Evolutionary conservation across 768 basidiomycete genomes (phyloP).

Genomic region (Serendipita vermifera): DNA sequence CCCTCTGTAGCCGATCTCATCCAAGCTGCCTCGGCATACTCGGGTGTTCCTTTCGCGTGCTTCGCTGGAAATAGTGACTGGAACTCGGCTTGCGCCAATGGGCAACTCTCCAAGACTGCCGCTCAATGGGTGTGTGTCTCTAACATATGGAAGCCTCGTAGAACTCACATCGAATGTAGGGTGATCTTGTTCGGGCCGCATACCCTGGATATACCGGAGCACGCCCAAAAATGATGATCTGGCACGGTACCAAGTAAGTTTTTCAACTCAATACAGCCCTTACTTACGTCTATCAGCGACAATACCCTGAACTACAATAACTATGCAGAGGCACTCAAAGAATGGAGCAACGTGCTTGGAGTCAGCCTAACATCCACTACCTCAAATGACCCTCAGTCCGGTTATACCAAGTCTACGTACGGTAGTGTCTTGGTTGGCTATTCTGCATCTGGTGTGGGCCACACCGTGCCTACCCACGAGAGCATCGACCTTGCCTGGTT

Average conservation of each 20-base stretch:
- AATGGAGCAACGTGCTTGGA: constrained; percentile 45
- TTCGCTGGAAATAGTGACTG: constrained; percentile 37
- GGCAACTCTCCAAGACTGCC: constrained; percentile 32
- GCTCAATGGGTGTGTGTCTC: constrained; percentile 29
- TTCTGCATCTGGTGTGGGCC: constrained; percentile 35
- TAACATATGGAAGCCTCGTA: background rate
- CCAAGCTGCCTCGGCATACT: constrained; percentile 34
- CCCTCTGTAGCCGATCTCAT: constrained; percentile 32
- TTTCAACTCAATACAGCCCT: background rate
- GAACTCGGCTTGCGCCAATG: constrained; percentile 36
- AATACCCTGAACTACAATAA: constrained; percentile 38
- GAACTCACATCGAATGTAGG: constrained; percentile 19
- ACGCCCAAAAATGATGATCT: constrained; percentile 38
- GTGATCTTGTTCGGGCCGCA: constrained; percentile 32
- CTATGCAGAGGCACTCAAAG: constrained; percentile 38
- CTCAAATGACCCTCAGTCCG: constrained; percentile 31
- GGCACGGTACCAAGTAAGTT: constrained; percentile 37
- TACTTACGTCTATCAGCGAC: constrained; percentile 26
- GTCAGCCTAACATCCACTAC: constrained; percentile 29
- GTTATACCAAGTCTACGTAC: constrained; percentile 37
- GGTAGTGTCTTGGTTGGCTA: constrained; percentile 40
- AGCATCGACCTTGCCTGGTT: constrained; percentile 37
- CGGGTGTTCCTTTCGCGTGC: constrained; percentile 43
- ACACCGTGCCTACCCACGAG: constrained; percentile 40
- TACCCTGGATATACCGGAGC: constrained; percentile 43